A percentile compares a stretch with the other conserved stretches of the same genome.
phyloP scores from a whole-genome alignment of 495 filamentous ascomycete genomes.

The Penicillium samsonianum region DNA sequence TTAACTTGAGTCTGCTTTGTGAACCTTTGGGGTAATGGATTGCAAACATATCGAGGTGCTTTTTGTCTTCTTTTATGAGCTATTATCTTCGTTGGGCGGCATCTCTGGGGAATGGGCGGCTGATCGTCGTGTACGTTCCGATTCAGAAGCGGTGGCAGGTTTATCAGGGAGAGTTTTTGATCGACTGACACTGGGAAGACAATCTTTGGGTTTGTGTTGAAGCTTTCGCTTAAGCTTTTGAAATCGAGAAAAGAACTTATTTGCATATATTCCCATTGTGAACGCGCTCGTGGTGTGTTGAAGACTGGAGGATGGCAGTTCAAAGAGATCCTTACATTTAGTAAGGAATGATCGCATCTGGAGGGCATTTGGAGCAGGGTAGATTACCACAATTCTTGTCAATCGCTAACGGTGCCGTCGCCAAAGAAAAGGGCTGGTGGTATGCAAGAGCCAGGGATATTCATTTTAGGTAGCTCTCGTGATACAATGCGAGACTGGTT shows the following conservation, averaged over 20 bases:
- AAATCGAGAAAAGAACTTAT: background rate
- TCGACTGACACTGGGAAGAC: background rate
- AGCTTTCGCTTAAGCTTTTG: constrained; percentile 1
- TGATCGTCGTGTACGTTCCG: background rate
- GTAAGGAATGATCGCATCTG: background rate
- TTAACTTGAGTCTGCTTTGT: no score
- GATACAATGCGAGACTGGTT: no score
- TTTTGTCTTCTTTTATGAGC: no score
- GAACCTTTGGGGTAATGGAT: no score
- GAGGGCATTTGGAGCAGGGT: background rate
- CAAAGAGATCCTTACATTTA: background rate
- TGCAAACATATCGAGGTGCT: no score
- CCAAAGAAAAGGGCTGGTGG: background rate
- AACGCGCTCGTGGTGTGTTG: background rate
- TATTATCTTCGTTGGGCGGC: background rate
- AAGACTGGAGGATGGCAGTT: background rate
- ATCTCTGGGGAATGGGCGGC: background rate
- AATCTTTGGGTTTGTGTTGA: background rate
- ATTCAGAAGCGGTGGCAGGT: background rate
- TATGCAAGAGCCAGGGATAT: constrained; percentile 3
- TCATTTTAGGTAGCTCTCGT: background rate
- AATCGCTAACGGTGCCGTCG: background rate
- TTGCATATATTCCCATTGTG: background rate
- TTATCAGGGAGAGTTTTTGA: constrained; percentile 1
- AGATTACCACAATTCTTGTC: constrained; percentile 1